Base-by-base conservation (phyloP, 768 basidiomycete species). In the Dentipellis fragilis region DNA sequence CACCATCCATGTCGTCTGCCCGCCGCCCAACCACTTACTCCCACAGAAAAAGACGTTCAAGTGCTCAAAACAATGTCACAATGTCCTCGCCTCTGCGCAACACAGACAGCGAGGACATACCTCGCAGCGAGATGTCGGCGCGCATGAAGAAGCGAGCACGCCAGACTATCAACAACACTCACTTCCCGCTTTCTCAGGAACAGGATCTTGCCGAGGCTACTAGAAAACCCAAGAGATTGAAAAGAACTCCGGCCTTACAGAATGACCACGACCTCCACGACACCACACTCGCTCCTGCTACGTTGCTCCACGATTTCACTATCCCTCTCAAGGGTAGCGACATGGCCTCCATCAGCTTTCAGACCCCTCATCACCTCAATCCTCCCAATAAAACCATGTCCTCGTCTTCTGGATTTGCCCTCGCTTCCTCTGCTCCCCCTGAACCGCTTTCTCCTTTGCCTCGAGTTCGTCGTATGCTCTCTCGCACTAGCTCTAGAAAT, bases 101-200 rank as follows among this genome's bases (percentile, higher is more conserved):
- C 12, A 57, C 66, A 3, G 63, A 63, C 47, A 34, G 37, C 12
- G 65, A 70, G 29, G 69, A 72, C 57, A 60, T 76, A 17, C 66
- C 74, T 4, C 64, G 67, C 29, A 57, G 67, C 7, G 73, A 76
- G 66, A 74, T 78, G 69, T 67, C 71, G 22, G 70, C 62, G 17
- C 70, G 76, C 23, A 75, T 77, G 71, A 72, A 75, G 60, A 79
- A 79, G 60, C 69, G 77, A 14, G 73, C 75, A 10, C 74, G 76
- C 56, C 69, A 71, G n/a, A 66, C 64, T 12, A 59, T 65, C 46
- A 57, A 62, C 14, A 66, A 61, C 10, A 16, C 48, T 49, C 48
- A 22, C n/a, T 35, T 16, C 29, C 23, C 48, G 17, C 59, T n/a
- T 21, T n/a, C 11, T 34, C 46, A 49, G 39, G 50, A 56, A 40